Percentiles rank a stretch among this genome's conserved stretches.
phyloP scores from a whole-genome alignment of 73 alveolate genomes.

The Paramecium sexaurelia region DNA sequence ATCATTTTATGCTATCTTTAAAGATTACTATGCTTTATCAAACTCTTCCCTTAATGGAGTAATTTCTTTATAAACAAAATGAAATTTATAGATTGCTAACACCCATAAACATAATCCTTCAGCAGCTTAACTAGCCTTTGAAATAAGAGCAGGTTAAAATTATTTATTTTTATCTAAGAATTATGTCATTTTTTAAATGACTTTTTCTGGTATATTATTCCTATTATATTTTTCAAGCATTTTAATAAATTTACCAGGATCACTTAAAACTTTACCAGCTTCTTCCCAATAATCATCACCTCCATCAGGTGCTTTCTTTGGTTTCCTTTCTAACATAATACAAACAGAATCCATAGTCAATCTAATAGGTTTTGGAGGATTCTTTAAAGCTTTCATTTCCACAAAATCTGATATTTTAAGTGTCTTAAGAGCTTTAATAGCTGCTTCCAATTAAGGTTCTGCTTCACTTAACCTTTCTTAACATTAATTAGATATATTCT shows the following conservation, averaged over 20 bases:
- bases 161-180: conserved; percentile 73
- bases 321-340: conserved; percentile 76
- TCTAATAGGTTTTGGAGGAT: conserved; percentile 93
- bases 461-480: conserved; percentile 89
- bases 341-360: conserved; percentile 90
- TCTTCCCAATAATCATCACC: conserved; percentile 88
- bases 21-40: conserved; percentile 85
- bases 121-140: conserved; percentile 86
- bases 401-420: conserved; percentile 88
- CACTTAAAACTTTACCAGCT: conserved; percentile 80
- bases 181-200: conserved; percentile 74
- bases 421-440: conserved; percentile 90
- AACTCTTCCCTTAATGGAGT: conserved; percentile 93
- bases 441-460: conserved; percentile 91
- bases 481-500: conserved; percentile 87
- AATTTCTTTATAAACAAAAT: conserved; percentile 86
- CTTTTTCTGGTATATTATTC: conserved; percentile 78
- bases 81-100: conserved; percentile 80
- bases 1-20: conserved; percentile 78
- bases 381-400: conserved; percentile 91
- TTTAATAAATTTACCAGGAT: conserved; percentile 77
- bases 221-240: conserved; percentile 80
- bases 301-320: conserved; percentile 79
- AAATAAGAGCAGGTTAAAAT: conserved; percentile 79
- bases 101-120: conserved; percentile 91